Evolutionary conservation across 164 flowering plant species (phyloP), one percentile per base, ranked within the genome.

Genomic region (Chloranthus sessilifolius): DNA sequence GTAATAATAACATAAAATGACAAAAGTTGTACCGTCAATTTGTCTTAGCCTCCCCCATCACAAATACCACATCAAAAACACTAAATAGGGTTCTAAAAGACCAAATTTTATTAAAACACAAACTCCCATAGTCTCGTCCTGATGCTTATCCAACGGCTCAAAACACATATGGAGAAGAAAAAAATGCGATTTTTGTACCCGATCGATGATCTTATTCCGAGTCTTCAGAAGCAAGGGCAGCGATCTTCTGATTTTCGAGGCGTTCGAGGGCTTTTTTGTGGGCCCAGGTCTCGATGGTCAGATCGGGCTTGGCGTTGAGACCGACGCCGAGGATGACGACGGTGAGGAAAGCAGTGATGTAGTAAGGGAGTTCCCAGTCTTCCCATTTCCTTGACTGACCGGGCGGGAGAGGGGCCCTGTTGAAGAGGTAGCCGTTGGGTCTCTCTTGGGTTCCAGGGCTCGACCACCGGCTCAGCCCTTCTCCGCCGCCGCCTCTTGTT

Each of bases 311-410:
- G 53, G 99, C 99, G 46, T 74, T 81, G 59, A 94, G 95, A 12
- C 99, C 99, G 6, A 94, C 97, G 15, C 98, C 98, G 16, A 92
- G 85, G 69, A 88, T 92, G 43, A 92, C 94, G 57, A 92, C 74
- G 33, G 98, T 73, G 69, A 92, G 80, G 72, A 92, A 92, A 54
- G 87, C 79, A 52, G 98, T 92, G 68, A 88, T 24, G 77, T 94
- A 94, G 78, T 86, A 94, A 28, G 99, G 99, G 1, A 89, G 76
- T 66, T 94, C 99, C 99, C 99, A 94, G 50, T 94, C 99, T 49
- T 94, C 99, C 99, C 99, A 94, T 47, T 84, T 78, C 20, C 96
- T 75, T 2, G 88, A 66, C 61, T 94, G 72, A 1, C 97, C 97
- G 0, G 86, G 81, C 7, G 95, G 89, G 1, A 61, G 82, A 3